Conservation (phyloP, 108 stramenopile genomes). For the Aurantiochytrium sp. region DNA sequence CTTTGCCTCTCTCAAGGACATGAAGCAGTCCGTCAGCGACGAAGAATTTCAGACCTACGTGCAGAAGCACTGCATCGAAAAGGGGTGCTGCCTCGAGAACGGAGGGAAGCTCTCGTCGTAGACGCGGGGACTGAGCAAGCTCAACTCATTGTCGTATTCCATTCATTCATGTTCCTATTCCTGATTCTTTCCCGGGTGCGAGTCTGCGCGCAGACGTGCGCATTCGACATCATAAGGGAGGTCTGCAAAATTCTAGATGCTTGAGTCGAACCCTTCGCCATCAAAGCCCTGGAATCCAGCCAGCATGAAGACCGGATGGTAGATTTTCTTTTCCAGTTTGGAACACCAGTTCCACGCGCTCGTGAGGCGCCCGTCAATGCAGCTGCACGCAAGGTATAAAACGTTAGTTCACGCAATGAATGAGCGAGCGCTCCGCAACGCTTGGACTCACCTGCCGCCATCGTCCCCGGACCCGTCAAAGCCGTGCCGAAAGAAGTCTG, state of each 20-base stretch:
- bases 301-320: conserved; percentile 71
- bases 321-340: conserved; percentile 68
- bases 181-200: not conserved
- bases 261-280: conserved; percentile 49
- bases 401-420: too few relatives aligned
- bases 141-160: too few relatives aligned
- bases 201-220: not conserved
- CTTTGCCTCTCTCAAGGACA: too few relatives aligned
- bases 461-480: conserved; percentile 82
- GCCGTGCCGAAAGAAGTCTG: conserved; percentile 77
- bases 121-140: too few relatives aligned
- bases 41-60: too few relatives aligned
- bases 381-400: conserved; percentile 23
- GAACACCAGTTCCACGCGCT: conserved; percentile 78
- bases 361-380: conserved; percentile 82
- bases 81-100: too few relatives aligned
- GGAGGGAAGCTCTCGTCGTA: too few relatives aligned
- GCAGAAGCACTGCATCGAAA: too few relatives aligned
- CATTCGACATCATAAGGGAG: not conserved
- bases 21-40: too few relatives aligned
- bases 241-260: not conserved
- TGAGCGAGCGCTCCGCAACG: too few relatives aligned
- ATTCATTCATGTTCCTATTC: not conserved
- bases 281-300: conserved; percentile 79
- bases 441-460: conserved; percentile 52